Evolutionary conservation across 148 eudicot genomes (phyloP).

Genomic region (Agrostemma githago): DNA sequence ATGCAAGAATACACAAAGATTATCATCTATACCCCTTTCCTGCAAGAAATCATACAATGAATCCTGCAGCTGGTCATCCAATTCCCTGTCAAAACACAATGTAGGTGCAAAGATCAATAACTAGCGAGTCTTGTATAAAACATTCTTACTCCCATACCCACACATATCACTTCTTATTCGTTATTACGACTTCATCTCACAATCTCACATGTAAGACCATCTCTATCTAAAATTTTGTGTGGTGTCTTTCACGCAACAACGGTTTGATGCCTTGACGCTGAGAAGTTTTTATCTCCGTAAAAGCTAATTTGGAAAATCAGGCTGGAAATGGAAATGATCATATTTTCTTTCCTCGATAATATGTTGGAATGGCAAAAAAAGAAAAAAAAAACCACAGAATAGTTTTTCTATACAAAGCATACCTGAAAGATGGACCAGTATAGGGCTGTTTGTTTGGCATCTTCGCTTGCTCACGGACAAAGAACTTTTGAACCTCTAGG

Average conservation of each 20-base stretch:
- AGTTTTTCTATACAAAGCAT: conserved; percentile 11
- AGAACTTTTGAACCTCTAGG: conserved; percentile 58
- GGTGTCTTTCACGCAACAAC: background rate
- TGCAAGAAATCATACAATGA: conserved; percentile 71
- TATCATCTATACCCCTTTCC: conserved; percentile 74
- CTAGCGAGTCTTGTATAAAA: background rate
- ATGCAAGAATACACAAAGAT: conserved; percentile 69
- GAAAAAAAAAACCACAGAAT: conserved; percentile 1
- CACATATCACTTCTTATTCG: background rate
- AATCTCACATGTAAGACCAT: background rate
- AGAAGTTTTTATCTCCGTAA: background rate
- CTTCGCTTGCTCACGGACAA: conserved; percentile 42
- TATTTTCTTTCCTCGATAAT: background rate
- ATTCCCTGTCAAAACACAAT: conserved; percentile 49
- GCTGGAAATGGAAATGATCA: background rate
- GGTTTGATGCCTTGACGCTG: background rate
- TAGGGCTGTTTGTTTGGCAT: conserved; percentile 40
- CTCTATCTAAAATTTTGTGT: background rate
- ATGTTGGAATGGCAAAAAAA: background rate
- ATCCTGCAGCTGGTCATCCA: conserved; percentile 80
- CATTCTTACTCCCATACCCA: background rate
- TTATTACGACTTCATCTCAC: background rate
- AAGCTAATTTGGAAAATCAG: background rate
- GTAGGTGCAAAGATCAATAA: conserved; percentile 11
- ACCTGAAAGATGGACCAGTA: conserved; percentile 78